Evolutionary conservation across 495 filamentous ascomycete species (phyloP).

Genomic region (Penicillium lividum): DNA sequence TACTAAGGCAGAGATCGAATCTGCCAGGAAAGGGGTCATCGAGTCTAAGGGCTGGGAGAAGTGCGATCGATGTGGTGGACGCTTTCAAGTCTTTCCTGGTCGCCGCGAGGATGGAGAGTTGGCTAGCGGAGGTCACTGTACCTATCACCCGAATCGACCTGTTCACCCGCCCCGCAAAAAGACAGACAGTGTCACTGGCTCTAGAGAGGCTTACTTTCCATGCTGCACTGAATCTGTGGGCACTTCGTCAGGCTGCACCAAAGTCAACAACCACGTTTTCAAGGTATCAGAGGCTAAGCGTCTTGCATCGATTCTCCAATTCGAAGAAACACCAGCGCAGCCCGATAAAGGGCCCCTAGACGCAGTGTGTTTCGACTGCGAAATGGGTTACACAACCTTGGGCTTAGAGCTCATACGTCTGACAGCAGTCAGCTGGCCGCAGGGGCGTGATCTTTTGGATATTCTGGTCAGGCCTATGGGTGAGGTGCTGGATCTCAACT

Average conservation of each 20-base stretch:
- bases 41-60: slow-evolving; percentile 74
- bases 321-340: slow-evolving; percentile 71
- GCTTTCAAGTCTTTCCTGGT: slow-evolving; percentile 92
- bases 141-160: slow-evolving; percentile 70
- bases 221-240: slow-evolving; percentile 79
- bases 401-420: slow-evolving; percentile 88
- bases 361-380: slow-evolving; percentile 86
- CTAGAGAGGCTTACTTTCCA: slow-evolving; percentile 59
- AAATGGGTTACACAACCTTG: slow-evolving; percentile 91
- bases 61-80: slow-evolving; percentile 81
- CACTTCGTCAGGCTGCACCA: slow-evolving; percentile 69
- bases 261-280: slow-evolving; percentile 76
- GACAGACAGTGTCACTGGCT: slow-evolving; percentile 46
- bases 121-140: slow-evolving; percentile 73
- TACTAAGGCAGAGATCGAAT: slow-evolving; percentile 57
- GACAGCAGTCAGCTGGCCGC: slow-evolving; percentile 84
- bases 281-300: slow-evolving; percentile 75
- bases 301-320: slow-evolving; percentile 76
- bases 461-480: slow-evolving; percentile 83
- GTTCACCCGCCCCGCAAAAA: slow-evolving; percentile 52
- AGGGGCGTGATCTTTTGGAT: slow-evolving; percentile 72
- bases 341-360: slow-evolving; percentile 34
- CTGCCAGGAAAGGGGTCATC: slow-evolving; percentile 63
- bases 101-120: slow-evolving; percentile 80
- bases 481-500: slow-evolving; percentile 85